Evolutionary conservation across 257 asterid species (phyloP).

Genomic region (Fraxinus quadrangulata): DNA sequence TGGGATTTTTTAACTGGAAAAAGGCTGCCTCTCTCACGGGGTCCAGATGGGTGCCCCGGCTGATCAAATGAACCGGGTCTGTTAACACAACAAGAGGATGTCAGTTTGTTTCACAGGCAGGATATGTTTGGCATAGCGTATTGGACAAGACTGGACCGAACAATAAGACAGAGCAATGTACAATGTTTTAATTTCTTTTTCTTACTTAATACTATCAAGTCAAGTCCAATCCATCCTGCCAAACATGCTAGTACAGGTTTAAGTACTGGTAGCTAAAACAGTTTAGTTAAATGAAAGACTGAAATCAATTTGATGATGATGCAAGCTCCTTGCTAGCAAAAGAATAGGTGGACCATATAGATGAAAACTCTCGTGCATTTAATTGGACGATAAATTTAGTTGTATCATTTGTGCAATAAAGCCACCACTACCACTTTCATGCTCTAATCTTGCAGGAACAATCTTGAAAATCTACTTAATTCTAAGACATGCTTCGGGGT

Average conservation of each 20-base stretch:
- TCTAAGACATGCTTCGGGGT: not conserved
- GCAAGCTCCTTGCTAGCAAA: not conserved
- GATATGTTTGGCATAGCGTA: not conserved
- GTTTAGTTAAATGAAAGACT: not conserved
- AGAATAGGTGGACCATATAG: not conserved
- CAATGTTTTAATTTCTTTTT: not conserved
- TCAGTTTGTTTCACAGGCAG: conserved; percentile 23
- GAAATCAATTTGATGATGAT: not conserved
- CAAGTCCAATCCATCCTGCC: not conserved
- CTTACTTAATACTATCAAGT: not conserved
- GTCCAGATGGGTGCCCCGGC: conserved; percentile 30
- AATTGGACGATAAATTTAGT: not conserved
- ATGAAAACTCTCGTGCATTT: not conserved
- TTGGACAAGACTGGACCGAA: not conserved
- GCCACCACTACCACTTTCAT: not conserved
- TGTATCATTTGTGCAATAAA: not conserved
- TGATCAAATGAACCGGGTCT: conserved; percentile 58
- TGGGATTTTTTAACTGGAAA: conserved; percentile 45
- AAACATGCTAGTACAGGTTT: not conserved
- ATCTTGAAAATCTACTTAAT: not conserved
- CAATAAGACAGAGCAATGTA: not conserved
- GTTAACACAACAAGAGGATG: conserved; percentile 23
- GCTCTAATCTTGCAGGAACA: not conserved
- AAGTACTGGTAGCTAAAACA: not conserved
- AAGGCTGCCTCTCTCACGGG: conserved; percentile 40